Evolutionary conservation across 1,139 yeast genomes (phyloP).

Genomic region (Protomyces lactucae-debilis): DNA sequence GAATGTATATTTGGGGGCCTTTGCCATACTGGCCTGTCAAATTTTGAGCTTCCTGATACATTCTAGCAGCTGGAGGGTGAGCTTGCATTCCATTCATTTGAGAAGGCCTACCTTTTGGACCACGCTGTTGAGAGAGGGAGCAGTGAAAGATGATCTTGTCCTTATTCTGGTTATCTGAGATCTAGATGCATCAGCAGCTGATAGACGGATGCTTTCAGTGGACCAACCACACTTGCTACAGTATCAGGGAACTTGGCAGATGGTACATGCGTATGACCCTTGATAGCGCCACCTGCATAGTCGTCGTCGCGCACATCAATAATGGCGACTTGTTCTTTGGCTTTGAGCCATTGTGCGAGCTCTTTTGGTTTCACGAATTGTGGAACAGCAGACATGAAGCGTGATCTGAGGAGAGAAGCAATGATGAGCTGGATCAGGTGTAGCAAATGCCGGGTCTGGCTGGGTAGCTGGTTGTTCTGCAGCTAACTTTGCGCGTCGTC

Average conservation of each 20-base stretch:
- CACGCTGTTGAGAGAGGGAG: slow-evolving; percentile 33
- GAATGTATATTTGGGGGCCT: slow-evolving; percentile 58
- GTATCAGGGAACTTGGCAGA: slow-evolving; percentile 47
- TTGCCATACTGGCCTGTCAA: slow-evolving; percentile 40
- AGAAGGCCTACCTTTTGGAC: background rate
- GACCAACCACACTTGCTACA: slow-evolving; percentile 43
- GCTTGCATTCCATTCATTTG: slow-evolving; percentile 58
- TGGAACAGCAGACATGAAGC: background rate
- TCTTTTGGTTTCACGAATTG: slow-evolving; percentile 1
- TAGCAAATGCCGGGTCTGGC: no score
- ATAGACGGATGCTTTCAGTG: background rate
- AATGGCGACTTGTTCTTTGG: slow-evolving; percentile 45
- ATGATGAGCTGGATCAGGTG: background rate
- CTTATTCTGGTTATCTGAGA: slow-evolving; percentile 4
- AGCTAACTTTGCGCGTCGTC: no score
- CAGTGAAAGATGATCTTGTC: slow-evolving; percentile 65
- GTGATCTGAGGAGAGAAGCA: background rate
- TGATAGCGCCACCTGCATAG: slow-evolving; percentile 70
- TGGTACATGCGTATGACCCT: slow-evolving; percentile 58
- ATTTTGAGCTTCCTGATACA: slow-evolving; percentile 40
- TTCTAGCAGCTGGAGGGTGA: slow-evolving; percentile 81
- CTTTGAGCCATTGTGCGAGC: slow-evolving; percentile 12
- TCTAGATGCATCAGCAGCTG: slow-evolving; percentile 10
- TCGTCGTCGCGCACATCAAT: slow-evolving; percentile 88
- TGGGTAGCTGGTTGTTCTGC: no score